Conservation (phyloP, 495 filamentous ascomycete genomes). For the Penicillium roqueforti region DNA sequence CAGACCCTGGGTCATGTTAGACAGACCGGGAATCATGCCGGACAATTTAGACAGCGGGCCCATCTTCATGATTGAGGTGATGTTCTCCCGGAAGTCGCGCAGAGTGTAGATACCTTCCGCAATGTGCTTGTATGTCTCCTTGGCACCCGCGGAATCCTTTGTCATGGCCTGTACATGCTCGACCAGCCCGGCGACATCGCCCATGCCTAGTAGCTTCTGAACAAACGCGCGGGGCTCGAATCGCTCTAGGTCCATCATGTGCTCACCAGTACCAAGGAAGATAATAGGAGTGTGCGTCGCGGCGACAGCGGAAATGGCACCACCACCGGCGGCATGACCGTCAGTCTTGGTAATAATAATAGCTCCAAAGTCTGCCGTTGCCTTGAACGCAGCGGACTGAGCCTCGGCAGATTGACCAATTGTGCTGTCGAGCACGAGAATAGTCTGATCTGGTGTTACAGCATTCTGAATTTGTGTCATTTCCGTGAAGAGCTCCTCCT, state of each 20-base stretch:
- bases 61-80: slow-evolving; percentile 99
- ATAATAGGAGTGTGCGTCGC: slow-evolving; percentile 96
- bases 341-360: slow-evolving; percentile 99
- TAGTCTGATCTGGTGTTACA: slow-evolving; percentile 91
- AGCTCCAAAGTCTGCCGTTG: slow-evolving; percentile 93
- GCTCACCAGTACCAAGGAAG: slow-evolving; percentile 95
- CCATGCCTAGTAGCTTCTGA: slow-evolving; percentile 90
- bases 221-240: slow-evolving; percentile 91
- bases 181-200: slow-evolving; percentile 89
- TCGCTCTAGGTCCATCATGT: slow-evolving; percentile 89
- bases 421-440: slow-evolving; percentile 94
- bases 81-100: slow-evolving; percentile 89
- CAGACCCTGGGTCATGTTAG: slow-evolving; percentile 87
- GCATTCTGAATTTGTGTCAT: slow-evolving; percentile 97
- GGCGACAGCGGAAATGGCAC: slow-evolving; percentile 96
- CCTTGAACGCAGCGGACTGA: slow-evolving; percentile 95
- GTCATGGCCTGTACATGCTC: slow-evolving; percentile 98
- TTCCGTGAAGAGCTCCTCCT: slow-evolving; percentile 91
- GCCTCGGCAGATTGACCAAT: slow-evolving; percentile 95
- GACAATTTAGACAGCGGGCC: slow-evolving; percentile 95
- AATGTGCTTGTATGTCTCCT: slow-evolving; percentile 99
- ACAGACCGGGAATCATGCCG: slow-evolving; percentile 95
- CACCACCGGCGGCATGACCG: slow-evolving; percentile 89
- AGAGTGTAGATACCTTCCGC: slow-evolving; percentile 94
- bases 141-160: slow-evolving; percentile 69